phyloP scores from a whole-genome alignment of 2,329 filamentous ascomycete species.

The Verticillium klebahnii region DNA sequence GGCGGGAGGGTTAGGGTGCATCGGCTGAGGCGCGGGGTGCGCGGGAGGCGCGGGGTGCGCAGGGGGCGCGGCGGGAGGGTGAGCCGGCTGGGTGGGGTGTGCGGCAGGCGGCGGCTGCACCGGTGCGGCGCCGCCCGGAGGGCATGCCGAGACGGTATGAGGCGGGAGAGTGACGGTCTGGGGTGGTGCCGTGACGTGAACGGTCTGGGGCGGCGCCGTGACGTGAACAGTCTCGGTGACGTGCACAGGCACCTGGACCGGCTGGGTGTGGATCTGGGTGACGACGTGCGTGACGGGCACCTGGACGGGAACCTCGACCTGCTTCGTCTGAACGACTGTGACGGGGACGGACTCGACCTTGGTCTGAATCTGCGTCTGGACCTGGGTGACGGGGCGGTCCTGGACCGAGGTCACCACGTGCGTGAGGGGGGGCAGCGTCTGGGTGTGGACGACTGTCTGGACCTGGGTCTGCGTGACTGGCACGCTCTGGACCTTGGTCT shows the following conservation, averaged over 20 bases:
- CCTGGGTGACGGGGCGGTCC: background rate
- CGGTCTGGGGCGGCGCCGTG: background rate
- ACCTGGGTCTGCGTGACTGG: constrained; percentile 7
- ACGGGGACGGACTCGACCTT: constrained; percentile 3
- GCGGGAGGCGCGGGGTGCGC: constrained; percentile 2
- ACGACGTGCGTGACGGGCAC: constrained; percentile 4
- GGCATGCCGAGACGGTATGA: background rate
- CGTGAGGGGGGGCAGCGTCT: constrained; percentile 5
- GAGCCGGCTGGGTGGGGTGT: background rate
- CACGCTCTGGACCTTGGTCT: constrained; percentile 2
- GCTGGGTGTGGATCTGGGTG: constrained; percentile 1
- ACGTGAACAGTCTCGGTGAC: constrained; percentile 4
- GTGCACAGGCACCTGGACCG: background rate
- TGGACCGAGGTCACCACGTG: constrained; percentile 5
- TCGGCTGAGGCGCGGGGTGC: background rate
- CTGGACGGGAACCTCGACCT: constrained; percentile 2
- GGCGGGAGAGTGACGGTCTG: constrained; percentile 2
- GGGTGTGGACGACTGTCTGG: constrained; percentile 4
- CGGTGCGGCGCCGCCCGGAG: background rate
- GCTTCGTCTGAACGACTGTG: constrained; percentile 3
- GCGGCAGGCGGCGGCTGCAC: background rate
- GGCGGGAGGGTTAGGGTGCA: background rate
- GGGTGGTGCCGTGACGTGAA: constrained; percentile 3
- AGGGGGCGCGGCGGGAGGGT: background rate
- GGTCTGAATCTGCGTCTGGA: constrained; percentile 4